Percentiles rank a stretch among this genome's conserved stretches.
Conservation (phyloP, 73 alveolate species). For the Effrenium voratum region DNA sequence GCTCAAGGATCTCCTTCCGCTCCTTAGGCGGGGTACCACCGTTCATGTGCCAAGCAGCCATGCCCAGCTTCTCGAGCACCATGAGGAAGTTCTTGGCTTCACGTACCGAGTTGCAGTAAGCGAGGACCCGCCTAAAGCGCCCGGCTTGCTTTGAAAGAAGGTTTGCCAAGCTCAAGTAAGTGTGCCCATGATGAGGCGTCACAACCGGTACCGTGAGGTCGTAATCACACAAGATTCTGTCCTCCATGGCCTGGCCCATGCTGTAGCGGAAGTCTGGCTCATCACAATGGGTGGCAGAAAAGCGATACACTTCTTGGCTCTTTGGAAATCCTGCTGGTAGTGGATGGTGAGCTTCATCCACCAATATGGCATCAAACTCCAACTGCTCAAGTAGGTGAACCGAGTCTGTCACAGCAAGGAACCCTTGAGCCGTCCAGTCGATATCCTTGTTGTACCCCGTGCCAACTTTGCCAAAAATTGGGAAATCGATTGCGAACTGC, state of each 20-base stretch:
- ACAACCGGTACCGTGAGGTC: neutral
- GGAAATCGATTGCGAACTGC: constrained; percentile 42
- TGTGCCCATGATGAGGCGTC: neutral
- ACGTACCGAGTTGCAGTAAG: constrained; percentile 53
- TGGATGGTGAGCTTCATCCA: neutral
- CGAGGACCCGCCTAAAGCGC: constrained; percentile 65
- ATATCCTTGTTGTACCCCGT: constrained; percentile 26
- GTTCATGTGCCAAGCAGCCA: constrained; percentile 74
- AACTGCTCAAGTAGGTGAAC: neutral
- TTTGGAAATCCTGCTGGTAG: neutral
- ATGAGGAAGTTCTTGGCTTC: constrained; percentile 59
- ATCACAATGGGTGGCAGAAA: neutral
- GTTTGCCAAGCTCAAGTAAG: constrained; percentile 43
- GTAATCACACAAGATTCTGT: neutral
- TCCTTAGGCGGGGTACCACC: neutral
- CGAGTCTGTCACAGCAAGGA: constrained; percentile 60
- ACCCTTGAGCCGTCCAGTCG: neutral
- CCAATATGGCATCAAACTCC: neutral
- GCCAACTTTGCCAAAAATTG: constrained; percentile 65
- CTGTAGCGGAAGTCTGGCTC: neutral
- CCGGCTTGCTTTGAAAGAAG: constrained; percentile 35
- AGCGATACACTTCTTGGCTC: neutral
- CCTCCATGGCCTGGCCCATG: neutral
- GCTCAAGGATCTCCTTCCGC: neutral
- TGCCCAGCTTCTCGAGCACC: constrained; percentile 22